Evolutionary conservation across 2,329 filamentous ascomycete genomes (phyloP).

Genomic region (Cordyceps fumosorosea): DNA sequence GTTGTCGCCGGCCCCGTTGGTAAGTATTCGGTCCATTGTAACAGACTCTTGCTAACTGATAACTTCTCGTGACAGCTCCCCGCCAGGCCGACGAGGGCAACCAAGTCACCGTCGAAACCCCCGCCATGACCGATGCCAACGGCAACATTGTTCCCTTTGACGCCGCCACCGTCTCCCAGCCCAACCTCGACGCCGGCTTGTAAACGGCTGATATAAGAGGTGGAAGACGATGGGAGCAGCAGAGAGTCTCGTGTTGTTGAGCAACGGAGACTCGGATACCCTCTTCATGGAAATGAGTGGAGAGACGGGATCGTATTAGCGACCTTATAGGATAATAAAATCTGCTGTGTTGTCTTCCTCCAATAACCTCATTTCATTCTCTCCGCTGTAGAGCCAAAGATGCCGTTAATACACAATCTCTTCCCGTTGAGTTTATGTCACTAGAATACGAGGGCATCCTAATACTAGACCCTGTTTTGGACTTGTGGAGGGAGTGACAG

Average conservation of each 20-base stretch:
- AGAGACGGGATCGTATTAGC: background rate
- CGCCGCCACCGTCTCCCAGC: slow-evolving; percentile 27
- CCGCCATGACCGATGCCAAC: slow-evolving; percentile 39
- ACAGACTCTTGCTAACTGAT: background rate
- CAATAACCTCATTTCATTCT: background rate
- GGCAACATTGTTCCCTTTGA: slow-evolving; percentile 40
- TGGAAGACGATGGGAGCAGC: background rate
- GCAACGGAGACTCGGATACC: background rate
- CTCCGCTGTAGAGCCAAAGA: too few species aligned
- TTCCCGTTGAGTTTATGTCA: too few species aligned
- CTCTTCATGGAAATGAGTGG: background rate
- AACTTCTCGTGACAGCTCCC: background rate
- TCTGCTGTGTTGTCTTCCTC: background rate
- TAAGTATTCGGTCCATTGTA: slow-evolving; percentile 16
- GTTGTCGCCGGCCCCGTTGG: slow-evolving; percentile 34
- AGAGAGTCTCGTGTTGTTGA: background rate
- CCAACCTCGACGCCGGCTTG: slow-evolving; percentile 29
- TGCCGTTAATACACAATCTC: too few species aligned
- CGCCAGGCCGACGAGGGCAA: slow-evolving; percentile 13
- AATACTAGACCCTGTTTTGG: too few species aligned
- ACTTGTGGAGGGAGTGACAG: too few species aligned
- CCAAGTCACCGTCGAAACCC: slow-evolving; percentile 27
- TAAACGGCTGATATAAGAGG: slow-evolving; percentile 19
- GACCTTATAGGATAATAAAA: background rate
- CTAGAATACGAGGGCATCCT: too few species aligned